Percentiles rank a stretch among this genome's conserved stretches.
These are phyloP conservation scores for Yamadazyma epiphylla DNA, from an alignment of 1,139 yeast species.

Conservation along the genomic window DNA sequence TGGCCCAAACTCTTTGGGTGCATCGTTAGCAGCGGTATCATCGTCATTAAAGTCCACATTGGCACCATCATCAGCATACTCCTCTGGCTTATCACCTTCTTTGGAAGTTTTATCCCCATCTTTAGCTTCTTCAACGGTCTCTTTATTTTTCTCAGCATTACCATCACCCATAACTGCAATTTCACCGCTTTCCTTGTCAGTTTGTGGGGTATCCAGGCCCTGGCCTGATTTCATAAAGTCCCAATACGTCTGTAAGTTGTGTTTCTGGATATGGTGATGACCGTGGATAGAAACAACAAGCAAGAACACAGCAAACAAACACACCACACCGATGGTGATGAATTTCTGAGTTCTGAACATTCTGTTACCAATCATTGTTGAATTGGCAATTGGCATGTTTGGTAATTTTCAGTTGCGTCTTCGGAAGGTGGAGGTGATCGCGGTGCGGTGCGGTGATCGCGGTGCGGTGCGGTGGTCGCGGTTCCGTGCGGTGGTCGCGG, in stretches of 20 bases:
- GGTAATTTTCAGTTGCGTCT: slow-evolving; percentile 2
- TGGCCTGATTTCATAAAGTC: slow-evolving; percentile 8
- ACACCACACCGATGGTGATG: slow-evolving; percentile 17
- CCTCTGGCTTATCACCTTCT: too few relatives aligned
- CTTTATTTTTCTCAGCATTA: slow-evolving; percentile 7
- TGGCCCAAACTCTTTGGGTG: too few relatives aligned
- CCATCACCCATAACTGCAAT: not conserved
- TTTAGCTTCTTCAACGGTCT: slow-evolving; percentile 8
- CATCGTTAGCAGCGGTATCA: too few relatives aligned
- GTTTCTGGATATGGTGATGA: slow-evolving; percentile 15
- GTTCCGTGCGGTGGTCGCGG: not conserved
- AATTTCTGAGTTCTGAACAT: slow-evolving; percentile 28
- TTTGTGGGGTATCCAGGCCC: not conserved
- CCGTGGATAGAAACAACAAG: slow-evolving; percentile 19
- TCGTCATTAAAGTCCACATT: too few relatives aligned
- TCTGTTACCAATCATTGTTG: slow-evolving; percentile 26
- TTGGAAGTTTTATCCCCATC: slow-evolving; percentile 1
- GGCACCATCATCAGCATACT: not conserved
- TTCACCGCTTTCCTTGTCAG: too few relatives aligned
- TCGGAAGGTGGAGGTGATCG: not conserved
- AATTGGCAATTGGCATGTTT: slow-evolving; percentile 24
- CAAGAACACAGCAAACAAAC: slow-evolving; percentile 21
- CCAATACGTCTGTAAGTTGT: slow-evolving; percentile 6
- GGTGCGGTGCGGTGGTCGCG: not conserved
- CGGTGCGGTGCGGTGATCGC: not conserved